These are phyloP conservation scores for Chytriomyces confervae DNA, from an alignment of 192 early-diverging fungal genomes.

Conservation along the genomic window DNA sequence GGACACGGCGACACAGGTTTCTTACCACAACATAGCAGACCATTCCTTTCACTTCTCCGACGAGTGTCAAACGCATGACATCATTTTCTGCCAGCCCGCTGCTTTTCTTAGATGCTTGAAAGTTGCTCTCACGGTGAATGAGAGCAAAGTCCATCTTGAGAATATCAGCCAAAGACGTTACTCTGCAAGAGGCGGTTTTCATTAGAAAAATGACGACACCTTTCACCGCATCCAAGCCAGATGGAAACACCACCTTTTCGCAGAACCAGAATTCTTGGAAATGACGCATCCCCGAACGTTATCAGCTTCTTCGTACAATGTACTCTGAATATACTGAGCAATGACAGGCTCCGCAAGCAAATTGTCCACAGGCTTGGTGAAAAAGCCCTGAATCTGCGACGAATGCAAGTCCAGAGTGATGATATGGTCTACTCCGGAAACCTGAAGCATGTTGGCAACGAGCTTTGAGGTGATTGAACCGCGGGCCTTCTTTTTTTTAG, in stretches of 20 bases:
- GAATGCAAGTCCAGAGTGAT: constrained; percentile 99
- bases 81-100: constrained; percentile 11
- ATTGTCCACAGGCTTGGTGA: constrained; percentile 93
- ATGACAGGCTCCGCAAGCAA: constrained; percentile 90
- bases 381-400: constrained; percentile 95
- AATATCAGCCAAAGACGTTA: constrained; percentile 91
- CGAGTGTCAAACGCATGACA: constrained; percentile 59
- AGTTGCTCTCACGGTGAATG: constrained; percentile 86
- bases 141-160: constrained; percentile 94
- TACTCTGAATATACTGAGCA: constrained; percentile 82
- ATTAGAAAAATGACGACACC: neutral
- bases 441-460: constrained; percentile 91
- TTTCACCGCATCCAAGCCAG: neutral
- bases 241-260: constrained; percentile 72
- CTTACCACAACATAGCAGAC: constrained; percentile 57
- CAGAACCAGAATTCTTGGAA: constrained; percentile 93
- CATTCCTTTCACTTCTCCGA: constrained; percentile 58
- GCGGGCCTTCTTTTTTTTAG: constrained; percentile 98
- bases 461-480: constrained; percentile 96
- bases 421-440: constrained; percentile 95
- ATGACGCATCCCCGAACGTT: constrained; percentile 77
- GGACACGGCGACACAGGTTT: neutral
- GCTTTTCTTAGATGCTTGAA: constrained; percentile 38
- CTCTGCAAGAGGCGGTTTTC: constrained; percentile 58
- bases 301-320: constrained; percentile 54